Conservation (phyloP, 106 monocot genomes). For the Dioscorea alata region DNA sequence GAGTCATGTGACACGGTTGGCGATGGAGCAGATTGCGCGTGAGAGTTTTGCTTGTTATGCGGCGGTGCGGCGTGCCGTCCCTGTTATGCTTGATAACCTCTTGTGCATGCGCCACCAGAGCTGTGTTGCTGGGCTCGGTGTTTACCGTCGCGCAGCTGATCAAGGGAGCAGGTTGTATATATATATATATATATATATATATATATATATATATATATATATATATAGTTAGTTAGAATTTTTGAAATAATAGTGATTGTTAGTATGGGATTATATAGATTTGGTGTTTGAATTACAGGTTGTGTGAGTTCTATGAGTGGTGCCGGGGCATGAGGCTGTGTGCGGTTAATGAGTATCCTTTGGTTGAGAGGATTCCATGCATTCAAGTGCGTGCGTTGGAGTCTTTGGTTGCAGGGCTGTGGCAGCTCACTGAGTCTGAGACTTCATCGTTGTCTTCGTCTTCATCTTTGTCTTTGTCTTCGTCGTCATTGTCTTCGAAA, state of each 20-base stretch:
- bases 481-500: too few relatives aligned
- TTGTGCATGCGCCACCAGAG: constrained; percentile 1
- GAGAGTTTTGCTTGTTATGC: constrained; percentile 14
- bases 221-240: too few relatives aligned
- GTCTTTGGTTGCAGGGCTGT: too few relatives aligned
- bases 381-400: too few relatives aligned
- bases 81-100: constrained; percentile 7
- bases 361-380: neutral
- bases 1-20: neutral
- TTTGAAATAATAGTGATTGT: too few relatives aligned
- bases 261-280: too few relatives aligned
- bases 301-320: constrained; percentile 7
- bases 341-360: constrained; percentile 19
- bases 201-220: too few relatives aligned
- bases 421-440: too few relatives aligned
- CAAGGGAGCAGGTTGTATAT: neutral
- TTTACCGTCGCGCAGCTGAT: constrained; percentile 13
- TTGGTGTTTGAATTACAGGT: neutral
- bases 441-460: too few relatives aligned
- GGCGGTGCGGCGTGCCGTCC: neutral
- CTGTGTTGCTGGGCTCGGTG: constrained; percentile 13
- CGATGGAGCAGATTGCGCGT: constrained; percentile 6
- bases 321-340: constrained; percentile 8
- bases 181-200: too few relatives aligned
- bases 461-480: too few relatives aligned